Base-by-base conservation (phyloP, 2,329 filamentous ascomycete species). In the Fragosphaeria purpurea region DNA sequence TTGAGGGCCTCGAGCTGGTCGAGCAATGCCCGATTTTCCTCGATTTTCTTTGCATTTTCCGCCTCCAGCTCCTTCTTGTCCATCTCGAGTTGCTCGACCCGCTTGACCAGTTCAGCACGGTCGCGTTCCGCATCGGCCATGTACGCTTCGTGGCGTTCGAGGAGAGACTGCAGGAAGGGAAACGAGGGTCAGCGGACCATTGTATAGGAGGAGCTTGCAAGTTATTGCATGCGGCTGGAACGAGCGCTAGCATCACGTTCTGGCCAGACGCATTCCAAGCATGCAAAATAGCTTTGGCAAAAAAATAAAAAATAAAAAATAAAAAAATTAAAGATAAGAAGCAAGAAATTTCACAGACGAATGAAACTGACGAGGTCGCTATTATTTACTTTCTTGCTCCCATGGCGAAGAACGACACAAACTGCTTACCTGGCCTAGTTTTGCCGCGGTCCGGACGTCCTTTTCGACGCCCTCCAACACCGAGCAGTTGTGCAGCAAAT, bases 51-150 rank as follows among this genome's bases (percentile, higher is more conserved):
- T 50, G 82, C 81, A 69, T 97, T 98, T 61, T 80, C 77, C 41
- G 75, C 73, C 67, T 95, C 87, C 54, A 94, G 77, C 53, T 79
- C 72, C 60, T 72, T 74, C 69, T 95, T 95, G 59, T 82, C 79
- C 60, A 68, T 68, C 69, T 95, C 88, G 48, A 98, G 75, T 56
- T 76, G 76, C 59, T 86, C 83, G 63, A 96, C 89, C 55, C 79
- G 86, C 44, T 72, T 67, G 43, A 79, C 76, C 68, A 96, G 81
- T 54, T 83, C 79, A 54, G 75, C 71, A 54, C 90, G 86, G 65
- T 96, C 89, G 59, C 82, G 81, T 72, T 95, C 89, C 53, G 90
- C 88, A 66, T 95, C 88, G 59, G 84, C 84, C 76, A 96, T 91
- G 68, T 95, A 96, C 53, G 86, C 82, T 73, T 97, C 90, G 77